Base-by-base conservation (phyloP, 1,284 basidiomycete species). In the Laetiporus sulphureus region DNA sequence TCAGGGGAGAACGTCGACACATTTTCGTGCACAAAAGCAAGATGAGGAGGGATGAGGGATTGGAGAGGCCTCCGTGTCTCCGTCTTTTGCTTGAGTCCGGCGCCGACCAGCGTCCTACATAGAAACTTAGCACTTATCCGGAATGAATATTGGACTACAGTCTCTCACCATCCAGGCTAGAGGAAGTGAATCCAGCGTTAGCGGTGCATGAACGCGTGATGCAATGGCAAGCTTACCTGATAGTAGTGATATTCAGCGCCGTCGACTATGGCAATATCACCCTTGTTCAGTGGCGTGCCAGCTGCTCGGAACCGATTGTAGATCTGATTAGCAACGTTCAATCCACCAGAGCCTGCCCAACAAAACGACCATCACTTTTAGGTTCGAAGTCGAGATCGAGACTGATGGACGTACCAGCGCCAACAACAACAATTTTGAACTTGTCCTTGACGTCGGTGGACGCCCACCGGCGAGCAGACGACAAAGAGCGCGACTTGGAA, bases 211-310 rank as follows among this genome's bases (percentile, higher is more conserved):
- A 24, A 34, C 21, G 40, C 35, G 24, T 23, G 38, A 19, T 38
- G 36, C 40, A 41, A 36, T 15, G 40, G n/a, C n/a, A 1, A 30
- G 44, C 64, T 33, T 52, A 83, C 83, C 65, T 88, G 86, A 61
- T 89, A 91, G 61, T 87, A 75, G 60, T 91, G 89, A 48, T 73
- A 77, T 45, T 84, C 71, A 8, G 85, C 76, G 25, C 72, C 72
- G 58, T 96, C 93, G 36, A 95, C 66, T 43, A 96, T 83, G 12
- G 80, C 88, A 42, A 96, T 79, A 60, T 95, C 91, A 34, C 79
- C 86, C 30, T 72, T 62, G 36, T 72, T 78, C 38, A 94, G 62
- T 18, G 76, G 62, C 52, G 83, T 81, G 15, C 81, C 83, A 32
- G 82, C 77, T 12, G 70, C 67, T 52, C 74, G 74, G 65, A 95